A percentile compares a stretch with the other conserved stretches of the same genome.
phyloP scores from a whole-genome alignment of 305 asterid genomes.

The Fraxinus velutina region DNA sequence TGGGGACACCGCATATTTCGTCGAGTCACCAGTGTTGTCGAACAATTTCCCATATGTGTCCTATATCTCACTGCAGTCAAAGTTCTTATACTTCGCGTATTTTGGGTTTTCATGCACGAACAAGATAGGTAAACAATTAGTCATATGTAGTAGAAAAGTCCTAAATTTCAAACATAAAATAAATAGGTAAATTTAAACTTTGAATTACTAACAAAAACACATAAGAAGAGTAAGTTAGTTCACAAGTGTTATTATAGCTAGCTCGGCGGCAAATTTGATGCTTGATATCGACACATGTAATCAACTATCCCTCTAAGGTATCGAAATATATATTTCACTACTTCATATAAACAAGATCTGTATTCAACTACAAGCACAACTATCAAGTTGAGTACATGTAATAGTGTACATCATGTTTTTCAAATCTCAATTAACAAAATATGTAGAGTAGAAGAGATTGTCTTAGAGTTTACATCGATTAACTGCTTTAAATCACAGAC shows the following conservation, averaged over 20 bases:
- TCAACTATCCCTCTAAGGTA: not conserved
- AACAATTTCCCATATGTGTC: not conserved
- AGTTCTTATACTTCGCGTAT: not conserved
- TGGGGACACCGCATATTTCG: not conserved
- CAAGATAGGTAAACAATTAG: no score
- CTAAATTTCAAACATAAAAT: not conserved
- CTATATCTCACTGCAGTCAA: not conserved
- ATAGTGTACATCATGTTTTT: not conserved
- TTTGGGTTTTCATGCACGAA: no score
- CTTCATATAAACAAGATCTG: not conserved
- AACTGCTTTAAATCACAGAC: not conserved
- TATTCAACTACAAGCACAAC: not conserved
- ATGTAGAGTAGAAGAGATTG: not conserved
- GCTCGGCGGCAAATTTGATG: not conserved
- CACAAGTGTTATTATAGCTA: not conserved
- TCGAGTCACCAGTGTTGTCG: not conserved
- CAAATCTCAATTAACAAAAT: not conserved
- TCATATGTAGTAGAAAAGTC: not conserved
- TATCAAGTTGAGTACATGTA: not conserved
- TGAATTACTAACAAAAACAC: not conserved
- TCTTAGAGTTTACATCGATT: not conserved
- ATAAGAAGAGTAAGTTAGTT: not conserved
- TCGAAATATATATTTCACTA: not conserved
- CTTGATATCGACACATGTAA: not conserved
- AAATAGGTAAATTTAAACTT: no score